phyloP scores from a whole-genome alignment of 1,284 basidiomycete species.

The Hortiboletus rubellus region DNA sequence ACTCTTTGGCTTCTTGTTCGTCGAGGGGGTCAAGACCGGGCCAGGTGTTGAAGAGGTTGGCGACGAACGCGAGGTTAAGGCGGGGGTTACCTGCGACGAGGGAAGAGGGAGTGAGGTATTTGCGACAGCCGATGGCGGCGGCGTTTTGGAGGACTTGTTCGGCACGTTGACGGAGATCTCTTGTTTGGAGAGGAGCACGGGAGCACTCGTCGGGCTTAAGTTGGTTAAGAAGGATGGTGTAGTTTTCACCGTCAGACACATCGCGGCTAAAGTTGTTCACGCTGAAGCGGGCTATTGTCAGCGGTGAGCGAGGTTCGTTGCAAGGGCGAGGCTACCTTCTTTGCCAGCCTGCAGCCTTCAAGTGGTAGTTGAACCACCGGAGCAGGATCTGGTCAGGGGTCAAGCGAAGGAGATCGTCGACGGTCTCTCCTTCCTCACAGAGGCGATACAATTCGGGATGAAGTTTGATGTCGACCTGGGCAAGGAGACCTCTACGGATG shows the following conservation, averaged over 20 bases:
- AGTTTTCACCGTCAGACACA: conserved; percentile 95
- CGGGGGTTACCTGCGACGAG: conserved; percentile 96
- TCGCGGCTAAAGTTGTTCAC: conserved; percentile 98
- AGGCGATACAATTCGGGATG: conserved; percentile 96
- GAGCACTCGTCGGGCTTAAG: conserved; percentile 94
- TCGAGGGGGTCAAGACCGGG: conserved; percentile 92
- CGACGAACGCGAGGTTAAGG: conserved; percentile 97
- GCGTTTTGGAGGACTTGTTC: conserved; percentile 95
- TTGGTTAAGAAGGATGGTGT: conserved; percentile 93
- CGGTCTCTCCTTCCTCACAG: conserved; percentile 94
- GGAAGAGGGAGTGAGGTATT: conserved; percentile 91
- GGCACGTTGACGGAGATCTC: conserved; percentile 80
- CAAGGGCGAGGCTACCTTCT: conserved; percentile 54
- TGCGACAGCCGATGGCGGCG: conserved; percentile 90
- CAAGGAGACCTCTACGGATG: conserved; percentile 90
- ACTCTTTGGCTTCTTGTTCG: conserved; percentile 83
- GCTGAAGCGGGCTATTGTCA: conserved; percentile 41
- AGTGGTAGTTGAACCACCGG: conserved; percentile 98
- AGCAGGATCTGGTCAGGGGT: conserved; percentile 97
- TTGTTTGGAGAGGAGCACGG: conserved; percentile 86
- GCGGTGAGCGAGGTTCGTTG: not conserved
- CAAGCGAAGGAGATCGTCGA: conserved; percentile 91
- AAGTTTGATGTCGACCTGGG: conserved; percentile 96
- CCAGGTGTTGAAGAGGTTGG: conserved; percentile 98
- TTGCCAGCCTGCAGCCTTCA: conserved; percentile 93